Evolutionary conservation across 331 rosid species (phyloP).

Genomic region (Arachis monticola): DNA sequence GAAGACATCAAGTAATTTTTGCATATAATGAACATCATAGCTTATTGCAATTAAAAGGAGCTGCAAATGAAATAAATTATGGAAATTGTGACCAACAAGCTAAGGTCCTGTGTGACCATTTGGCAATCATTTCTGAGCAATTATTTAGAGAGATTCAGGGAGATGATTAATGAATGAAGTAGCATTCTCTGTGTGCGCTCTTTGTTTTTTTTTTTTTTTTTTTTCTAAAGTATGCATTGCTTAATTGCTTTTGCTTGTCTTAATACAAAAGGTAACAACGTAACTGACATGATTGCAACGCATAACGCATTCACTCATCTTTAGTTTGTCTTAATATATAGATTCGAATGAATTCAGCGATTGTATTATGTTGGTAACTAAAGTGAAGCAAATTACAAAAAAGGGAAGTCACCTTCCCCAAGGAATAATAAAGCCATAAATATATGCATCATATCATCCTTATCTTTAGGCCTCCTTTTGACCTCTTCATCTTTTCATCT

Average conservation of each 20-base stretch:
- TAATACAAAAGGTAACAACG: not conserved
- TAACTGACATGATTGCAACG: not conserved
- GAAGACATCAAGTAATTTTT: slow-evolving; percentile 16
- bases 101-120: slow-evolving; percentile 18
- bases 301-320: slow-evolving; percentile 1
- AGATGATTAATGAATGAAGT: not conserved
- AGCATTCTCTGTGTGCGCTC: not conserved
- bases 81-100: no score
- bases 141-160: no score
- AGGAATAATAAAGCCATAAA: slow-evolving; percentile 2
- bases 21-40: no score
- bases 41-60: no score
- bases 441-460: not conserved
- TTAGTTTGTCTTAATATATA: not conserved
- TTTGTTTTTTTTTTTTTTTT: not conserved
- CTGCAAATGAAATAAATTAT: no score
- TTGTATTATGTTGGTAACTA: slow-evolving; percentile 13
- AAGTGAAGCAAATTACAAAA: not conserved
- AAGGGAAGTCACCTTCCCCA: slow-evolving; percentile 13
- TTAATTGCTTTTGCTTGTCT: not conserved
- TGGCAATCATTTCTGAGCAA: not conserved
- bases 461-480: slow-evolving; percentile 31
- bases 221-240: not conserved
- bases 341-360: not conserved
- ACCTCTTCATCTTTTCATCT: slow-evolving; percentile 12